Base-by-base conservation (phyloP, 805 yeast genomes). In the Candida qinlingensis region DNA sequence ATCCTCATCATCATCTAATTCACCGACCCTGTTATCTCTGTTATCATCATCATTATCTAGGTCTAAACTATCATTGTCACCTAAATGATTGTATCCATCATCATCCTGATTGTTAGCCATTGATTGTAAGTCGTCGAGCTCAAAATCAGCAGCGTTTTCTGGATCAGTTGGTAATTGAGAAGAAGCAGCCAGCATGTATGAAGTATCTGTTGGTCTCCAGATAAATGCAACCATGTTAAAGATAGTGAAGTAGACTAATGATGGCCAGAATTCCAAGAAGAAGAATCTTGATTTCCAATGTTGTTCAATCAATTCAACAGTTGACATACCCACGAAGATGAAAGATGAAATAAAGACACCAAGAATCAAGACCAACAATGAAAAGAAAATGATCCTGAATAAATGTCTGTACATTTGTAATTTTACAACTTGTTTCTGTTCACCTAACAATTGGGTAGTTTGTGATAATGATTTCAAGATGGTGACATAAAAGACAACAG, bases 121-220 rank as follows among this genome's bases (percentile, higher is more conserved):
- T 3, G 75, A 71, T 50, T 73, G 73, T 39, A 80, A 58, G 49
- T 80, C 81, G 52, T 80, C 85, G 44, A 80, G 68, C 57, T 81
- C 85, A 58, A 80, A 80, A 61, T 81, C 85, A 39, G 80, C 90
- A 10, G 78, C 86, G 36, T 78, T 83, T 49, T 75, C 76, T 53
- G 85, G 87, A 51, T 84, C 94, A 7, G 86, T 85, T 55, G 96
- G 94, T 41, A 94, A 73, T 69, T 94, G 98, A 46, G 89, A 88
- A 3, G 97, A 87, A 53, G 91, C 91, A 10, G 97, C 98, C 62
- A 94, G 79, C 80, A 95, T 84, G 61, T 91, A 87, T 49, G 96
- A 90, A 38, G 96, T 89, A 57, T 86, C 94, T 0, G 97, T 92
- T 46, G 99, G 99, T 67, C 99, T 84, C 99, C 99, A 94, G 54